These are phyloP conservation scores for Tetradesmus obliquus DNA, from an alignment of 139 green algal genomes.

Conservation along the genomic window DNA sequence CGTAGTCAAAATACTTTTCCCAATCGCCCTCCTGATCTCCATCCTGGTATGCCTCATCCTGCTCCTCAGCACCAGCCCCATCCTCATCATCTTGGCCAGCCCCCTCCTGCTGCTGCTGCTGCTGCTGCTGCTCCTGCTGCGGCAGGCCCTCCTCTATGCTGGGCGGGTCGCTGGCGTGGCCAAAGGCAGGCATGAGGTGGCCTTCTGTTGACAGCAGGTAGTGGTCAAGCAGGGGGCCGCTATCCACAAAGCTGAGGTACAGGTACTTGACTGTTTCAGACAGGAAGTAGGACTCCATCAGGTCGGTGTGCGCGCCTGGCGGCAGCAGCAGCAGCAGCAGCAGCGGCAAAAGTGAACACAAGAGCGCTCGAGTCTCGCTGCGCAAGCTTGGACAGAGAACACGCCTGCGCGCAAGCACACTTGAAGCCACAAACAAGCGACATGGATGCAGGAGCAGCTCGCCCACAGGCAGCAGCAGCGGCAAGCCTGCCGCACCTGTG, in stretches of 20 bases:
- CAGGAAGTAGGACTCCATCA: constrained; percentile 95
- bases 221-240: constrained; percentile 59
- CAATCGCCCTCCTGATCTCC: not conserved
- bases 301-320: constrained; percentile 76
- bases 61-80: no score
- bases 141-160: not conserved
- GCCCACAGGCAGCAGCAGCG: not conserved
- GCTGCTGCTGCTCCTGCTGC: constrained; percentile 38
- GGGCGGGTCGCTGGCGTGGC: not conserved
- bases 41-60: not conserved
- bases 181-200: constrained; percentile 69
- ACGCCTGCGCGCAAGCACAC: no score
- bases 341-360: not conserved
- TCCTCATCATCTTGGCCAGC: no score
- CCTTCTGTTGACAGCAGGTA: constrained; percentile 85
- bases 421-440: not conserved
- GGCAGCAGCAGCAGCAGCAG: not conserved
- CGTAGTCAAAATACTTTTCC: not conserved
- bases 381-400: no score
- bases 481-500: not conserved
- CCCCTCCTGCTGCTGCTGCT: not conserved
- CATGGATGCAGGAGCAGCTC: not conserved
- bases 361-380: not conserved
- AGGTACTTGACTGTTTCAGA: constrained; percentile 93
- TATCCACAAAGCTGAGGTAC: constrained; percentile 77